phyloP scores from a whole-genome alignment of 768 basidiomycete species.

The Phaffia australis region DNA sequence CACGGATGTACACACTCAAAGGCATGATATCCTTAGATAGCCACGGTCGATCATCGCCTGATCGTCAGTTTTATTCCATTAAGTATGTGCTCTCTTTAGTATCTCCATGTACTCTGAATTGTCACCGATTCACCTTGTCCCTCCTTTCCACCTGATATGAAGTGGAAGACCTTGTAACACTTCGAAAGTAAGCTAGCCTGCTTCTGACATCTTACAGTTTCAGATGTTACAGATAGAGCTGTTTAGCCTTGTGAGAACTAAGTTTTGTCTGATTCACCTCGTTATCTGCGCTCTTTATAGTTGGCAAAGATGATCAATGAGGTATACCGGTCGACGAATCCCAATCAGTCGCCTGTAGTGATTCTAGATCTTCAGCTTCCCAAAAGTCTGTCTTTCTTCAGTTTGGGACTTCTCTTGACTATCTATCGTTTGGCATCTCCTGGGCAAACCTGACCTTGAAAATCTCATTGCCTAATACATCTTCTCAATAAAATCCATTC shows the following conservation, averaged over 20 bases:
- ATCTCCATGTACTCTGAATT: too few species aligned
- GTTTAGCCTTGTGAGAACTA: background rate
- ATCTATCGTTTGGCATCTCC: background rate
- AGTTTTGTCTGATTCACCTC: background rate
- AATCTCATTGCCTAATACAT: background rate
- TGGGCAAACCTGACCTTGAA: background rate
- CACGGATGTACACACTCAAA: constrained; percentile 37
- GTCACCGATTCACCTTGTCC: too few species aligned
- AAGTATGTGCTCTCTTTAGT: constrained; percentile 41
- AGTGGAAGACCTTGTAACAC: constrained; percentile 68
- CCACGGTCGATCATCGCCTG: constrained; percentile 59
- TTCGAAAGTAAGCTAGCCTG: constrained; percentile 47
- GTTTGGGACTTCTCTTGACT: background rate
- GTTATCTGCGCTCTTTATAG: constrained; percentile 38
- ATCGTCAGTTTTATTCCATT: constrained; percentile 84
- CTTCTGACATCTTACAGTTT: too few species aligned
- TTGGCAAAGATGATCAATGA: constrained; percentile 86
- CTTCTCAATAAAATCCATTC: background rate
- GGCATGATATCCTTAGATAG: constrained; percentile 72
- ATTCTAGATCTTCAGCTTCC: constrained; percentile 75
- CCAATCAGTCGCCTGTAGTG: constrained; percentile 64
- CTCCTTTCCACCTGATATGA: too few species aligned
- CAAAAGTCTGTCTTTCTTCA: constrained; percentile 46
- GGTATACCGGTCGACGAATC: constrained; percentile 72
- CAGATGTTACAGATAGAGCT: too few species aligned